A percentile compares a stretch with the other conserved stretches of the same genome.
Evolutionary conservation across 2,329 filamentous ascomycete species (phyloP).

Genomic region (Colletotrichum eremochloae): DNA sequence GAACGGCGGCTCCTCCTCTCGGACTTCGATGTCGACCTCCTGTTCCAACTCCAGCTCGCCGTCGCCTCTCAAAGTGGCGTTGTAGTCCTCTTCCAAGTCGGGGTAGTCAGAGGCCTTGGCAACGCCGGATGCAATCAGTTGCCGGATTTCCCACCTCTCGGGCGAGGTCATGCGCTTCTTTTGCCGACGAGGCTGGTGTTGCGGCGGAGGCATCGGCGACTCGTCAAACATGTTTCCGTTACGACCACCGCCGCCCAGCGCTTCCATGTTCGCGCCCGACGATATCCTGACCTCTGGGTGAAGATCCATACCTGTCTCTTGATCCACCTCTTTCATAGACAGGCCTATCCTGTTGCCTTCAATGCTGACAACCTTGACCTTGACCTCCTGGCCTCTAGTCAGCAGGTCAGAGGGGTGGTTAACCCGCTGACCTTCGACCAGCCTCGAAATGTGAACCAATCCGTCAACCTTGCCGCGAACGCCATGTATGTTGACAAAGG

Average conservation of each 20-base stretch:
- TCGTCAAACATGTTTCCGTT: slow-evolving; percentile 71
- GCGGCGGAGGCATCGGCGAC: slow-evolving; percentile 57
- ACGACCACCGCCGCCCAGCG: slow-evolving; percentile 75
- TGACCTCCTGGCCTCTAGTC: slow-evolving; percentile 83
- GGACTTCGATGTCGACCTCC: slow-evolving; percentile 96
- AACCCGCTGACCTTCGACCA: slow-evolving; percentile 86
- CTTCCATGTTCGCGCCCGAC: slow-evolving; percentile 91
- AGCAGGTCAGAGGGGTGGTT: slow-evolving; percentile 93
- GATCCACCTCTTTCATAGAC: slow-evolving; percentile 98
- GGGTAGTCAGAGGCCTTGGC: slow-evolving; percentile 94
- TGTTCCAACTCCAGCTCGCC: slow-evolving; percentile 93
- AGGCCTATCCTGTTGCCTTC: slow-evolving; percentile 86
- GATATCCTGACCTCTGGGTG: slow-evolving; percentile 82
- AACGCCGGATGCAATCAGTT: slow-evolving; percentile 94
- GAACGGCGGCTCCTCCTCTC: slow-evolving; percentile 97
- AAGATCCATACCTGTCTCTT: slow-evolving; percentile 86
- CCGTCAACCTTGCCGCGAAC: slow-evolving; percentile 92
- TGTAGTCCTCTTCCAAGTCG: slow-evolving; percentile 93
- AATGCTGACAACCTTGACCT: slow-evolving; percentile 92
- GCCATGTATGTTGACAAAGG: slow-evolving; percentile 91
- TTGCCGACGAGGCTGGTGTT: slow-evolving; percentile 64
- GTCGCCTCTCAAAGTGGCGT: slow-evolving; percentile 87
- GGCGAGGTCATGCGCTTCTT: slow-evolving; percentile 97
- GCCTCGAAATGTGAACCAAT: slow-evolving; percentile 91
- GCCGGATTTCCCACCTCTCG: slow-evolving; percentile 96